Evolutionary conservation across 176 grass and related monocot species (phyloP), one percentile per base, ranked within the genome.

Genomic region (Bromus sterilis): DNA sequence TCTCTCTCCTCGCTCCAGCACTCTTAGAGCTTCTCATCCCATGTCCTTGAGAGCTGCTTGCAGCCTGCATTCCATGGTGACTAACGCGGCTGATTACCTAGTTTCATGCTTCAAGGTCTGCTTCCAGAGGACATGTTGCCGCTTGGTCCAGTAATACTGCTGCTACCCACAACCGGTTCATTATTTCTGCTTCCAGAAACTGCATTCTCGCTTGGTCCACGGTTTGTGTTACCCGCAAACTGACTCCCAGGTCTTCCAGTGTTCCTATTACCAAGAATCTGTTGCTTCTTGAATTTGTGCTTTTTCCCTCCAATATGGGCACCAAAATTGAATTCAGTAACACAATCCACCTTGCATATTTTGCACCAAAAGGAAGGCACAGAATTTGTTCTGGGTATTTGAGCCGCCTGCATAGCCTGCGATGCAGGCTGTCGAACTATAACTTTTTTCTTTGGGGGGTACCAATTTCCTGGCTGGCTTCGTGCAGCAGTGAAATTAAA

Each of bases 271-370:
- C 85, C 76, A 33, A 91, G 83, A 73, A 94, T 83, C 74, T 82
- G 70, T 1, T 78, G 29, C 68, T 87, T 91, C 83, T 82, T 91
- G 9, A 87, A 72, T 56, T 94, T 79, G 40, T 94, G 92, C 37
- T 83, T 94, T 79, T 91, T 94, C 41, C 92, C 92, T 82, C 86
- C 83, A 61, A 94, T 84, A 61, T 94, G 92, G 35, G 86, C 29
- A 0, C 74, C 34, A 4, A 94, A 91, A 85, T 94, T 94, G 59
- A 84, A 84, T 73, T 89, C 92, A 35, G 86, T 91, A 37, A 88
- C 89, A 56, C 92, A 94, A 43, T 94, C 86, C 39, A 91, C 79
- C 74, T 94, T 94, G 84, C 92, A 94, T 58, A 94, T 80, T 69
- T 89, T 94, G 78, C 92, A 94, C 92, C 89, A 91, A 62, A 84